phyloP scores from a whole-genome alignment of 2,329 filamentous ascomycete genomes.

The Claviceps fusiformis region DNA sequence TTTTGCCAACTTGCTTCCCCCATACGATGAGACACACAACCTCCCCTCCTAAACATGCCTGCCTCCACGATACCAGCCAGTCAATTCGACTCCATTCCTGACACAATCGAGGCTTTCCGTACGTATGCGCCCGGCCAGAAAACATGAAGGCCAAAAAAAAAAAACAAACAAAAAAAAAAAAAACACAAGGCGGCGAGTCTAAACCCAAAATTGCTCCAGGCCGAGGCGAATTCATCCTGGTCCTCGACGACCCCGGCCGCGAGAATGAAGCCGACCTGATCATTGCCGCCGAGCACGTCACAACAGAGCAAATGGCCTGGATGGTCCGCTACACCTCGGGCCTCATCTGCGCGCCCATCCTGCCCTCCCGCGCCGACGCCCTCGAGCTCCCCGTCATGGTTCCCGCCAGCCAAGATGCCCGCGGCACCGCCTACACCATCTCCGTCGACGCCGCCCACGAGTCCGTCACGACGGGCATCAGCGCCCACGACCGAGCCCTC shows the following conservation, averaged over 20 bases:
- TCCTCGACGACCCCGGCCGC: conserved; percentile 80
- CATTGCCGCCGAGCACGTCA: conserved; percentile 75
- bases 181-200: neutral
- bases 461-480: conserved; percentile 76
- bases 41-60: conserved; percentile 26
- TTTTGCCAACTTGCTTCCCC: neutral
- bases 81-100: conserved; percentile 52
- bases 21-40: neutral
- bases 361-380: conserved; percentile 50
- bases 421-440: conserved; percentile 85
- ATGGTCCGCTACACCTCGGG: conserved; percentile 86
- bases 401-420: conserved; percentile 56
- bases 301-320: conserved; percentile 86
- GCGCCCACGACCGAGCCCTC: conserved; percentile 71
- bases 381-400: conserved; percentile 90
- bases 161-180: neutral
- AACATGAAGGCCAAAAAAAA: neutral
- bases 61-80: conserved; percentile 34
- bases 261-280: conserved; percentile 99
- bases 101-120: conserved; percentile 52
- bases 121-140: conserved; percentile 17
- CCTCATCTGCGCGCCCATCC: conserved; percentile 79
- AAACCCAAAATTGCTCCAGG: conserved; percentile 29
- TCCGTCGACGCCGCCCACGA: conserved; percentile 68
- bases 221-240: conserved; percentile 84